Evolutionary conservation across 306 rosid genomes (phyloP), one percentile per base, ranked within the genome.

Genomic region (Datisca glomerata): DNA sequence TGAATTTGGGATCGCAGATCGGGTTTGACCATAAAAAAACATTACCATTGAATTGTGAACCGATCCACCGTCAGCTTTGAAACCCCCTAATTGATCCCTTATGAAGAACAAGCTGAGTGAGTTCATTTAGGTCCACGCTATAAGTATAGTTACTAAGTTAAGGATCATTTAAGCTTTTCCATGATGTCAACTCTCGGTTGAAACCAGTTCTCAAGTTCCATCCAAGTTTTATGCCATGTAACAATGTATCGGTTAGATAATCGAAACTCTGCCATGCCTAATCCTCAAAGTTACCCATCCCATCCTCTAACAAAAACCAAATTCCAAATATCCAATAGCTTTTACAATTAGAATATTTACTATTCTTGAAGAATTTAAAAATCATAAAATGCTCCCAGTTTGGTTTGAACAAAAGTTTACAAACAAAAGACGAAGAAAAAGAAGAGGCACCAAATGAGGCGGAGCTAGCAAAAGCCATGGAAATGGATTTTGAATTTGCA

Each of bases 391-490:
- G 21, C 13, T 24, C 21, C 45, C 53, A 16, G 40, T 51, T 45
- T 48, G 39, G 37, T 61, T 60, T 15, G 51, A 27, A 49, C n/a
- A n/a, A n/a, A n/a, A n/a, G n/a, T n/a, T n/a, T n/a, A n/a, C n/a
- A n/a, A n/a, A n/a, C n/a, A n/a, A n/a, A 51, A 54, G n/a, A n/a
- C n/a, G n/a, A n/a, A n/a, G n/a, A n/a, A n/a, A n/a, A n/a, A n/a
- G n/a, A n/a, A n/a, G n/a, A n/a, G n/a, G n/a, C n/a, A n/a, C 80
- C 70, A 37, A 78, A 34, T 39, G 60, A 59, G 43, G 69, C 49
- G 33, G 70, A 47, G 52, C 57, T 79, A 15, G 77, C 43, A 53
- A 73, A 34, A 29, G 91, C 76, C 96, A 81, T 81, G 49, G 47
- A 10, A 21, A 13, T 11, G 21, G 13, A 24, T n/a, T n/a, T n/a